Evolutionary conservation across 2,329 filamentous ascomycete species (phyloP).

Genomic region (Aspergillus sojae): DNA sequence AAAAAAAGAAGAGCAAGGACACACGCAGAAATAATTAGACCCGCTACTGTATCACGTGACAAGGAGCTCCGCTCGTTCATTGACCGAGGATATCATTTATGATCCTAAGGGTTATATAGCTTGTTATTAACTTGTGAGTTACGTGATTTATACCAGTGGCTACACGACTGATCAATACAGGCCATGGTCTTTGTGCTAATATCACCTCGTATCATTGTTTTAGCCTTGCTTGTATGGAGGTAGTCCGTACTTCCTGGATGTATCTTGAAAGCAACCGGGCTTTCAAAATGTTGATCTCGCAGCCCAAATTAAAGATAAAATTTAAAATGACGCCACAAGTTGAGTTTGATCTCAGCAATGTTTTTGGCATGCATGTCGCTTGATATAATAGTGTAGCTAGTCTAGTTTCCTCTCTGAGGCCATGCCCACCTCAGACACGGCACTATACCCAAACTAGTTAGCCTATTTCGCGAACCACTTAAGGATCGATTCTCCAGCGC

Average conservation of each 20-base stretch:
- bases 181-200: not conserved
- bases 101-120: not conserved
- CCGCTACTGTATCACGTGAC: constrained; percentile 25
- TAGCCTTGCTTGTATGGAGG: not conserved
- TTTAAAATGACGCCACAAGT: not conserved
- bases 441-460: constrained; percentile 27
- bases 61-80: constrained; percentile 3
- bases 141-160: not conserved
- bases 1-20: constrained; percentile 22
- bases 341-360: not conserved
- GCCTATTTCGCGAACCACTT: constrained; percentile 18
- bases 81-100: not conserved
- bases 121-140: not conserved
- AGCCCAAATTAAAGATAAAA: not conserved
- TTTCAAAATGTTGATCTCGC: not conserved
- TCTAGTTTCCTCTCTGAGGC: not conserved
- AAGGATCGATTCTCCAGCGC: constrained; percentile 23
- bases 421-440: not conserved
- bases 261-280: not conserved
- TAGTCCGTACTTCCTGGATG: not conserved
- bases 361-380: not conserved
- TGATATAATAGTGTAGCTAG: not conserved
- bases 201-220: not conserved
- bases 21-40: constrained; percentile 23
- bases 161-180: not conserved